phyloP scores from a whole-genome alignment of 2,329 filamentous ascomycete genomes.

The Aspergillus thermomutatus region DNA sequence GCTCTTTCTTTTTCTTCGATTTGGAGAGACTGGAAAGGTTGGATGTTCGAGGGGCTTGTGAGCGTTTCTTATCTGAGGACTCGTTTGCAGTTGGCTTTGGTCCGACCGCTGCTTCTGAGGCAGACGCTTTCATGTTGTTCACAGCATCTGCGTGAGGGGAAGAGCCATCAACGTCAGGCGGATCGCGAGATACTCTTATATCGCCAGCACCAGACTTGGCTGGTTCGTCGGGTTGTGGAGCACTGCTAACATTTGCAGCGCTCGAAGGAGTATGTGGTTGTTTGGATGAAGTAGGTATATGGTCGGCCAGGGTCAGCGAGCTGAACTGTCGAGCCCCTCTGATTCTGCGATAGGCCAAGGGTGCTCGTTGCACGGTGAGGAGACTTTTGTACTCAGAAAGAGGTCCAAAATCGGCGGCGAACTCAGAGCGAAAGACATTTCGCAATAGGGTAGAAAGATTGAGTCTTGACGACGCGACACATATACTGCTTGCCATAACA shows the following conservation, averaged over 20 bases:
- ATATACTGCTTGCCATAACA: conserved; percentile 7
- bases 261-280: neutral
- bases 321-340: conserved; percentile 5
- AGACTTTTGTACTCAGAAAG: conserved; percentile 4
- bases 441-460: conserved; percentile 23
- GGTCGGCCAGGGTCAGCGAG: neutral
- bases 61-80: neutral
- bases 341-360: conserved; percentile 3
- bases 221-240: neutral
- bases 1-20: conserved; percentile 40
- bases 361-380: neutral
- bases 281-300: neutral
- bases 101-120: neutral
- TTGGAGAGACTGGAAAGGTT: neutral
- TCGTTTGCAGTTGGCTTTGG: neutral
- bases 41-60: neutral
- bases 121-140: neutral
- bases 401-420: conserved; percentile 11
- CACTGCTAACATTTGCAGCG: neutral
- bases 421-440: conserved; percentile 23
- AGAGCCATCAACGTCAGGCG: neutral
- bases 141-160: neutral
- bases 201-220: neutral
- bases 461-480: conserved; percentile 22
- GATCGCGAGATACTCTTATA: neutral